phyloP scores from a whole-genome alignment of 176 grass and related monocot species.

The Triticum urartu region DNA sequence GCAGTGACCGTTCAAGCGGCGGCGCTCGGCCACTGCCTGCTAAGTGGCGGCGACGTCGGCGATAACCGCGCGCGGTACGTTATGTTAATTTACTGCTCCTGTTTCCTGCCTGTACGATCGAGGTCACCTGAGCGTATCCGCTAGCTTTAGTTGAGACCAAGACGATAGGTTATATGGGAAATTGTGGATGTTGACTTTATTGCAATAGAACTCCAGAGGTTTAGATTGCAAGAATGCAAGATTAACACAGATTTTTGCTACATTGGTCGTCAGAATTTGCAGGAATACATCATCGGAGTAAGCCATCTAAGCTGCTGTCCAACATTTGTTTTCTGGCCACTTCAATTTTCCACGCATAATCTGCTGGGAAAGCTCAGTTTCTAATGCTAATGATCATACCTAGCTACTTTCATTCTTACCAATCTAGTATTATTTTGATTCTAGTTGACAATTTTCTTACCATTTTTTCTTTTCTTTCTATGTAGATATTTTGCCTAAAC shows the following conservation, averaged over 20 bases:
- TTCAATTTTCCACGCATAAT: not conserved
- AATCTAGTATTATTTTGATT: not conserved
- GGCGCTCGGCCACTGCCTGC: not conserved
- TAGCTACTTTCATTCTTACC: not conserved
- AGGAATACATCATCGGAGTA: not conserved
- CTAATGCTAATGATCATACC: not conserved
- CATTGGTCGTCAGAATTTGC: not conserved
- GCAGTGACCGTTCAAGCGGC: not conserved
- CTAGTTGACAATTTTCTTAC: not conserved
- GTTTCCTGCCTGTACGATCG: not conserved
- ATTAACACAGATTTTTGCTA: not conserved
- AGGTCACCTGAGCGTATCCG: not conserved
- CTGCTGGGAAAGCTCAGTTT: not conserved
- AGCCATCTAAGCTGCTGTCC: not conserved
- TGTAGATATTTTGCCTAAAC: slow-evolving; percentile 23
- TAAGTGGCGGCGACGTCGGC: not conserved
- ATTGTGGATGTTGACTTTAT: not conserved
- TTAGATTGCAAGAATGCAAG: not conserved
- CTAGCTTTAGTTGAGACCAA: not conserved
- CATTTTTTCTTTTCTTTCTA: not conserved
- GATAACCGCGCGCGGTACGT: not conserved
- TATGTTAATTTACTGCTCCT: not conserved
- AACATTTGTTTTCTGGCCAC: not conserved
- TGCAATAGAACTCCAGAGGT: not conserved
- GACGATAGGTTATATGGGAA: not conserved